Base-by-base conservation (phyloP, 2,329 filamentous ascomycete genomes). In the Penicillium sumatraense region DNA sequence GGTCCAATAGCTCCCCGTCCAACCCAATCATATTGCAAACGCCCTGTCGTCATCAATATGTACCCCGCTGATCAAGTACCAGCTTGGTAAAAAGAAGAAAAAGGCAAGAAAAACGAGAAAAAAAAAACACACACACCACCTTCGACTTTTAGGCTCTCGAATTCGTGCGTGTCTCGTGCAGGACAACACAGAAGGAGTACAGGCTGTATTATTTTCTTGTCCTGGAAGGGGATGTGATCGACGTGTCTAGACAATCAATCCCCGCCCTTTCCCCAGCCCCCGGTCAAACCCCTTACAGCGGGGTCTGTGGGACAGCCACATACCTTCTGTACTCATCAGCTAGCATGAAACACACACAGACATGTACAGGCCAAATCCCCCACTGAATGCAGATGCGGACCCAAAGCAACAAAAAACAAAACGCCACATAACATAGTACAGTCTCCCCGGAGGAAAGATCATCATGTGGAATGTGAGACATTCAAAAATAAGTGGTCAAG, bases 391-490 rank as follows among this genome's bases (percentile, higher is more conserved):
- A 58, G 31, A 62, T 60, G 54, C 50, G 55, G 36, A 46, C 45
- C 9, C 41, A 53, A 49, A 53, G 46, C 3, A 61, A 46, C 24
- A 31, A n/a, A 26, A 54, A 49, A 49, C 23, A 48, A 44, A 62
- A 61, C 58, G 58, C 60, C 60, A 45, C 57, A 58, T 58, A 31
- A 40, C 56, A 59, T 65, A 38, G 49, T 63, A 64, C 61, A 65
- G 36, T 44, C 52, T 48, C 42, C 35, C 41, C 27, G 27, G 41
- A 44, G 52, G 41, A 49, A 54, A 48, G 49, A 51, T 59, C 53
- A 47, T 62, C 46, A 55, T 60, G 54, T 53, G 59, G 27, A 38
- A 27, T 49, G 33, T 44, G 13, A 45, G 51, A 46, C 40, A 53
- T 60, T 57, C 44, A 47, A 47, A 16, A 44, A 38, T 44, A 33